Evolutionary conservation across 2,329 filamentous ascomycete species (phyloP).

Genomic region (Aspergillus pseudoglaucus): DNA sequence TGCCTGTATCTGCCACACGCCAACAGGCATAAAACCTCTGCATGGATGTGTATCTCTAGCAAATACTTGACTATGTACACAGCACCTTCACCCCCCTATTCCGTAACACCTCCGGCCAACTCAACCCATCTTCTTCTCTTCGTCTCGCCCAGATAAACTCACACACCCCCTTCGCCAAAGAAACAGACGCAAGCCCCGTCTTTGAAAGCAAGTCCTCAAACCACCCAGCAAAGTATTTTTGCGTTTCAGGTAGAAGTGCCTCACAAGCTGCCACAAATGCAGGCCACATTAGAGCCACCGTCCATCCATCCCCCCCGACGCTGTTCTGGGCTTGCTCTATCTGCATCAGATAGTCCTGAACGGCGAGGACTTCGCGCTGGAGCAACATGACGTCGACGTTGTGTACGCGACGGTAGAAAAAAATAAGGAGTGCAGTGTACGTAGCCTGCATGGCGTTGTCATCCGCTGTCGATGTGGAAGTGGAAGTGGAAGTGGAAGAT

Average conservation of each 20-base stretch:
- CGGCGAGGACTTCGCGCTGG: conserved; percentile 5
- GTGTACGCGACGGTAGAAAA: conserved; percentile 13
- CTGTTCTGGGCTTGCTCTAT: conserved; percentile 3
- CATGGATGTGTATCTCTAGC: no score
- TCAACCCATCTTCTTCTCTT: conserved; percentile 3
- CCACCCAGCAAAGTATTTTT: conserved; percentile 9
- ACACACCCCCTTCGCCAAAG: conserved; percentile 7
- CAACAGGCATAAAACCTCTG: no score
- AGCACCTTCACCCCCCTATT: conserved; percentile 10
- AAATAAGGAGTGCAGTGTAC: conserved; percentile 11
- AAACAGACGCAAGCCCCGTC: conserved; percentile 10
- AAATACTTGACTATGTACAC: conserved; percentile 6
- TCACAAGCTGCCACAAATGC: conserved; percentile 16
- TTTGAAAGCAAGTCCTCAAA: conserved; percentile 8
- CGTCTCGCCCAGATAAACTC: conserved; percentile 9
- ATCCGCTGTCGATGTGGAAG: no score
- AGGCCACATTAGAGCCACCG: conserved; percentile 13
- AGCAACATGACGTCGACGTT: conserved; percentile 10
- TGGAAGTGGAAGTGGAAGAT: no score
- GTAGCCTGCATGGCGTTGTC: conserved; percentile 7
- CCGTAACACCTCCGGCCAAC: conserved; percentile 12
- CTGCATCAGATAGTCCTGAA: conserved; percentile 2
- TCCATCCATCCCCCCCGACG: neutral
- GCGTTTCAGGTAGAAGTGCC: conserved; percentile 5
- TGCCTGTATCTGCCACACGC: no score